phyloP scores from a whole-genome alignment of 1,284 basidiomycete species.

The Porodaedalea pini region DNA sequence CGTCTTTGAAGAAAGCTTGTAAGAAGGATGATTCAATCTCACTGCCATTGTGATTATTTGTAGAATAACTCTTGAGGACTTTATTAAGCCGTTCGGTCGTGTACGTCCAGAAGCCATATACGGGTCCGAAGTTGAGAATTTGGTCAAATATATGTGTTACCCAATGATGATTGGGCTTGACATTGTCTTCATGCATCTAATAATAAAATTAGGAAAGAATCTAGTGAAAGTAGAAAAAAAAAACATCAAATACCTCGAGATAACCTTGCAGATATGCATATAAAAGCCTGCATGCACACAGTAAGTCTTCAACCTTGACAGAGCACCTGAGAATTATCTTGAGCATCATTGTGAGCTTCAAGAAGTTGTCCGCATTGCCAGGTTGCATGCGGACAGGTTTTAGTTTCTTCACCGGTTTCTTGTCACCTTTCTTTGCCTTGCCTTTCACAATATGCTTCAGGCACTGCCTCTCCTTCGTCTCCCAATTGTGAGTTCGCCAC shows the following conservation, averaged over 20 bases:
- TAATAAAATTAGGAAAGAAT: not conserved
- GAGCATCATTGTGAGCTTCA: conserved; percentile 20
- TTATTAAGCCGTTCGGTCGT: conserved; percentile 22
- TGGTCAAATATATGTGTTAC: conserved; percentile 19
- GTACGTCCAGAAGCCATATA: conserved; percentile 23
- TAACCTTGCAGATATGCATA: conserved; percentile 19
- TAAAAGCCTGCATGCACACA: conserved; percentile 12
- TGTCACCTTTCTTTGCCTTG: not conserved
- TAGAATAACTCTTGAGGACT: conserved; percentile 19
- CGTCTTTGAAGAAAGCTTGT: conserved; percentile 3
- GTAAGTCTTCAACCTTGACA: conserved; percentile 3
- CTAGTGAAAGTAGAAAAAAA: not conserved
- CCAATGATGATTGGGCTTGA: conserved; percentile 24
- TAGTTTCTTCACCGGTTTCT: not conserved
- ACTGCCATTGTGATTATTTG: conserved; percentile 21
- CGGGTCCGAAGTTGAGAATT: conserved; percentile 22
- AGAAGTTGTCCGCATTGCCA: conserved; percentile 16
- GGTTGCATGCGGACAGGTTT: conserved; percentile 2
- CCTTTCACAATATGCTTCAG: not conserved
- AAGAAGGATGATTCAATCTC: conserved; percentile 15
- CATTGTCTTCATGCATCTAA: conserved; percentile 17
- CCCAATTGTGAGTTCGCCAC: conserved; percentile 10
- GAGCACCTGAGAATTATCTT: conserved; percentile 19
- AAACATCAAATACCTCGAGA: conserved; percentile 7
- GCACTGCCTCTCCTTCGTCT: conserved; percentile 9